Evolutionary conservation across 352 stramenopile genomes (phyloP).

Genomic region (Phytophthora tentaculata): DNA sequence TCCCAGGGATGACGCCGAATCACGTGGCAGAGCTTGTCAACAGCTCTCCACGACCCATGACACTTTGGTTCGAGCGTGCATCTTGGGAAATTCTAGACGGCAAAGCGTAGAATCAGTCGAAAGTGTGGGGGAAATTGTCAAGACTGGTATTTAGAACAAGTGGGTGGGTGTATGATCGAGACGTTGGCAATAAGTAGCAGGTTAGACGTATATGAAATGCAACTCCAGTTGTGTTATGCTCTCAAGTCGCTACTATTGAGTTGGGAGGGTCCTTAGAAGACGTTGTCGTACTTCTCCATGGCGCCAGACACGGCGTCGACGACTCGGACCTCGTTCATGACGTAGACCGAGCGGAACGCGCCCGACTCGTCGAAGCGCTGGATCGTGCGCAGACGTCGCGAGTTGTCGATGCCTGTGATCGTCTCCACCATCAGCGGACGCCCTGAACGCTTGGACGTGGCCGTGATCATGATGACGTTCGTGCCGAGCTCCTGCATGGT

Average conservation of each 20-base stretch:
- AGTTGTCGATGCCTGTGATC: constrained; percentile 84
- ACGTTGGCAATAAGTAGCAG: constrained; percentile 6
- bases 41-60: constrained; percentile 47
- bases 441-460: constrained; percentile 85
- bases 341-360: constrained; percentile 87
- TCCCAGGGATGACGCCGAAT: constrained; percentile 35
- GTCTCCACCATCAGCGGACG: constrained; percentile 86
- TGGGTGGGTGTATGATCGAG: constrained; percentile 4
- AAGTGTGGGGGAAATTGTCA: not conserved
- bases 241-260: constrained; percentile 12
- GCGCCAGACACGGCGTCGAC: constrained; percentile 86
- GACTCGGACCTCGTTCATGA: constrained; percentile 88
- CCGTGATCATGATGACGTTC: constrained; percentile 85
- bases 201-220: constrained; percentile 20
- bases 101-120: constrained; percentile 32
- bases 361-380: constrained; percentile 88
- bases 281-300: constrained; percentile 89
- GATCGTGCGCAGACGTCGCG: constrained; percentile 81
- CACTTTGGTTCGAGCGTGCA: constrained; percentile 64
- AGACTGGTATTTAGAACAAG: constrained; percentile 33
- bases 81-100: constrained; percentile 65
- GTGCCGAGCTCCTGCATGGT: constrained; percentile 88
- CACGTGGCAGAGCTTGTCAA: constrained; percentile 60
- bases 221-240: constrained; percentile 5
- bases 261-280: constrained; percentile 54